phyloP scores from a whole-genome alignment of 2,329 filamentous ascomycete species.

The Zymoseptoria brevis region DNA sequence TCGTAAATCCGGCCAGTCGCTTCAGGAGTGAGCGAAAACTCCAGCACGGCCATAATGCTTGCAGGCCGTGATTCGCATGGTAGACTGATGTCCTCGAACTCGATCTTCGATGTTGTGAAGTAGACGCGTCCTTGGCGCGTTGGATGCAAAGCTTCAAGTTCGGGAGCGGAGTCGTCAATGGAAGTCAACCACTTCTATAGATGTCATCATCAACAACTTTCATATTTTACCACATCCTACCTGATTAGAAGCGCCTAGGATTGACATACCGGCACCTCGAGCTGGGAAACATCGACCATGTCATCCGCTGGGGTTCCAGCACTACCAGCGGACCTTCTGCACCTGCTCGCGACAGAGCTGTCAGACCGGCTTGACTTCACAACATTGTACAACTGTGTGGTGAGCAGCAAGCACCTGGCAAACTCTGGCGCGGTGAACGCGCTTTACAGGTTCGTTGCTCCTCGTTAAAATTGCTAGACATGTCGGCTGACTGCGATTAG shows the following conservation, averaged over 20 bases:
- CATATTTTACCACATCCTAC: neutral
- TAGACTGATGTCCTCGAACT: neutral
- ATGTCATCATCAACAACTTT: slow-evolving; percentile 1
- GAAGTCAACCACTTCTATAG: slow-evolving; percentile 6
- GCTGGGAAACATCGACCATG: slow-evolving; percentile 3
- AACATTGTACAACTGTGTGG: slow-evolving; percentile 53
- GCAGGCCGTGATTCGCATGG: slow-evolving; percentile 3
- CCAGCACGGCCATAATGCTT: slow-evolving; percentile 44
- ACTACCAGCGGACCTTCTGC: slow-evolving; percentile 53
- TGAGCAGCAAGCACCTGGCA: slow-evolving; percentile 49
- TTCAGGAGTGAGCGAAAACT: slow-evolving; percentile 66
- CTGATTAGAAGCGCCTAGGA: neutral
- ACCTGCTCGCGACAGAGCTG: slow-evolving; percentile 54
- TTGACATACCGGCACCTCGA: neutral
- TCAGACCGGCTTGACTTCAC: slow-evolving; percentile 49
- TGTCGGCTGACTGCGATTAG: slow-evolving; percentile 21
- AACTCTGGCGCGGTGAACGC: slow-evolving; percentile 50
- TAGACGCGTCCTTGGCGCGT: slow-evolving; percentile 4
- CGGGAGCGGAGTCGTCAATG: neutral
- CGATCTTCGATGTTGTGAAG: neutral
- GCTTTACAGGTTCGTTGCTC: slow-evolving; percentile 51
- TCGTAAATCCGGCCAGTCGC: slow-evolving; percentile 64
- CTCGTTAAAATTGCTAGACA: neutral
- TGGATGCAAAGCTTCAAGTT: neutral
- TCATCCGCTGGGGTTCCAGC: slow-evolving; percentile 7